Percentiles rank a stretch among this genome's conserved stretches.
Conservation (phyloP, 345 rosid species). For the Sonneratia caseolaris region DNA sequence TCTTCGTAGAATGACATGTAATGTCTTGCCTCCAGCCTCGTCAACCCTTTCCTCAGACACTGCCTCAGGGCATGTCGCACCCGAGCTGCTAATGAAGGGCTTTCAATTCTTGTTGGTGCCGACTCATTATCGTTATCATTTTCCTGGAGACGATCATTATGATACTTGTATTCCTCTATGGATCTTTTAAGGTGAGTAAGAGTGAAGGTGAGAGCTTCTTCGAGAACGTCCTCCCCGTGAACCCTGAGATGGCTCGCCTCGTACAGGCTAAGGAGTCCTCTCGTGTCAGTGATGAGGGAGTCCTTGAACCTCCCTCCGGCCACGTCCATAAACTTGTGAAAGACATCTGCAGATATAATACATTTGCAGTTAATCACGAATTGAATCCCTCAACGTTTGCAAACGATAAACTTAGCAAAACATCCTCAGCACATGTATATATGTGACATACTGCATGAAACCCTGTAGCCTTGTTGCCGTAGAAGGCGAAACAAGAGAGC, state of each 20-base stretch:
- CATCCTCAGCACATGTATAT: no score
- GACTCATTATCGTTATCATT: neutral
- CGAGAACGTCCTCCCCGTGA: constrained; percentile 24
- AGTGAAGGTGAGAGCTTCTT: constrained; percentile 28
- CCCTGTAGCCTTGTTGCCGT: constrained; percentile 13
- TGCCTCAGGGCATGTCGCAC: constrained; percentile 3
- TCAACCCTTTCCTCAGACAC: constrained; percentile 6
- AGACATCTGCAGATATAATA: constrained; percentile 16
- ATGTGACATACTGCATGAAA: neutral
- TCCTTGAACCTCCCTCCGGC: constrained; percentile 11
- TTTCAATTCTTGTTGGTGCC: neutral
- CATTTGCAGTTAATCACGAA: no score
- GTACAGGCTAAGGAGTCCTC: constrained; percentile 21
- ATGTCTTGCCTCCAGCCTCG: constrained; percentile 11
- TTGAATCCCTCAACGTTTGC: no score
- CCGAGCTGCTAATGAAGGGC: constrained; percentile 4
- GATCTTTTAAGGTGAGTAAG: constrained; percentile 11
- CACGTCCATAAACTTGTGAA: constrained; percentile 18
- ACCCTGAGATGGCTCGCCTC: constrained; percentile 27
- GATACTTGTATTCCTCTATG: neutral
- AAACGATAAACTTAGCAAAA: no score
- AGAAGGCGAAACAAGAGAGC: constrained; percentile 18
- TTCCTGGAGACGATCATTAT: no score
- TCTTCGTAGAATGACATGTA: constrained; percentile 13
- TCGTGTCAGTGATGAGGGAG: neutral